Conservation (phyloP, 2,329 filamentous ascomycete genomes). For the Oidium heveae region DNA sequence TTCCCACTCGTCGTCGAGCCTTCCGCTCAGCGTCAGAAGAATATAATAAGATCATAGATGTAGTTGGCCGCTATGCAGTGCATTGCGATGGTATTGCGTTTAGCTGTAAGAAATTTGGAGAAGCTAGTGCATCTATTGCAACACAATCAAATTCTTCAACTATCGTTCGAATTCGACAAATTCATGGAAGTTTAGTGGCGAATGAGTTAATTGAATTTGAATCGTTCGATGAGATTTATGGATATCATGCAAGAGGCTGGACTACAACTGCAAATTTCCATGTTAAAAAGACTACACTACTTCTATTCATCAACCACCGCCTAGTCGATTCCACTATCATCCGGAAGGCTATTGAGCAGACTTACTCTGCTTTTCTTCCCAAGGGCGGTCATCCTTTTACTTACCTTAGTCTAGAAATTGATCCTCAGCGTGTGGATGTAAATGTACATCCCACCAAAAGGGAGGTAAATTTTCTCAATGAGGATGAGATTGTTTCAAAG, state of each 20-base stretch:
- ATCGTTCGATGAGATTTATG: slow-evolving; percentile 49
- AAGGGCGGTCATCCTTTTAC: slow-evolving; percentile 88
- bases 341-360: slow-evolving; percentile 76
- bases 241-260: slow-evolving; percentile 59
- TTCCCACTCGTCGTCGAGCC: slow-evolving; percentile 64
- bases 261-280: slow-evolving; percentile 88
- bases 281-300: slow-evolving; percentile 63
- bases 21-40: slow-evolving; percentile 86
- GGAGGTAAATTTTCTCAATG: slow-evolving; percentile 91
- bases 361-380: slow-evolving; percentile 64
- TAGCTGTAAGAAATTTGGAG: slow-evolving; percentile 89
- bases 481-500: slow-evolving; percentile 79
- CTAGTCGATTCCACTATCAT: slow-evolving; percentile 74
- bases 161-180: slow-evolving; percentile 68
- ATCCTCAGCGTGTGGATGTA: slow-evolving; percentile 78
- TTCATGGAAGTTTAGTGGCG: slow-evolving; percentile 62
- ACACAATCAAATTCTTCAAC: slow-evolving; percentile 48
- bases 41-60: slow-evolving; percentile 91
- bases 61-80: slow-evolving; percentile 78
- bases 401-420: slow-evolving; percentile 79
- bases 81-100: slow-evolving; percentile 84
- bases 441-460: slow-evolving; percentile 94
- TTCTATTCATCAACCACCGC: slow-evolving; percentile 92
- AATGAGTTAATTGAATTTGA: slow-evolving; percentile 67
- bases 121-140: slow-evolving; percentile 58